These are phyloP conservation scores for Populus deltoides DNA, from an alignment of 345 rosid species.

Conservation along the genomic window DNA sequence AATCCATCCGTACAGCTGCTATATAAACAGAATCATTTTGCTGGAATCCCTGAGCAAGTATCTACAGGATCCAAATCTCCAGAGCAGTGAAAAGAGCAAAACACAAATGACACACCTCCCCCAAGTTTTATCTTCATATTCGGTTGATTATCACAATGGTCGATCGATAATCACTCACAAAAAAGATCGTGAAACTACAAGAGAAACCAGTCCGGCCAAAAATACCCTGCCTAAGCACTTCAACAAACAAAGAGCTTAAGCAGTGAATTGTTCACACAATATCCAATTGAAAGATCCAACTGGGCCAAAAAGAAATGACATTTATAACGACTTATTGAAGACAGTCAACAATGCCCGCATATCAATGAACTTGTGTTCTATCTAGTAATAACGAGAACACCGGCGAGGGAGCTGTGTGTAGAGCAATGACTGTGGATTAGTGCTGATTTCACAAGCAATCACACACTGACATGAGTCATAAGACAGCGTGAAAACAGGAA, in stretches of 20 bases:
- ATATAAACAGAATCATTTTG: neutral
- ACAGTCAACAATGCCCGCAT: neutral
- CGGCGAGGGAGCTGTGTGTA: neutral
- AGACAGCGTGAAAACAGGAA: neutral
- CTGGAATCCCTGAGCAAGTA: neutral
- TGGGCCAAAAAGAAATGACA: neutral
- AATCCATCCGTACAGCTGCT: neutral
- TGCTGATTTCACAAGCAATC: neutral
- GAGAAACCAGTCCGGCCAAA: neutral
- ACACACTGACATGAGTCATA: neutral
- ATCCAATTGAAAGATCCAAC: neutral
- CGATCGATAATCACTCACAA: neutral
- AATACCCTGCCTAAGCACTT: neutral
- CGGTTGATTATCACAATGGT: neutral
- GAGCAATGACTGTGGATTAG: neutral
- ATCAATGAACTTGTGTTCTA: neutral
- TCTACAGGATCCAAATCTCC: neutral
- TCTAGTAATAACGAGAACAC: neutral
- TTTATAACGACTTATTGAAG: neutral
- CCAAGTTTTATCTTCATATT: neutral
- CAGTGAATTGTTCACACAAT: neutral
- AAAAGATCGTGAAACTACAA: neutral
- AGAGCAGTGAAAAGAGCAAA: neutral
- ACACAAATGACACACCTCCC: neutral
- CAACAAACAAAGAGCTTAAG: constrained; percentile 3